Evolutionary conservation across 2,329 filamentous ascomycete genomes (phyloP).

Genomic region (Mycosphaerelloides madeirae): DNA sequence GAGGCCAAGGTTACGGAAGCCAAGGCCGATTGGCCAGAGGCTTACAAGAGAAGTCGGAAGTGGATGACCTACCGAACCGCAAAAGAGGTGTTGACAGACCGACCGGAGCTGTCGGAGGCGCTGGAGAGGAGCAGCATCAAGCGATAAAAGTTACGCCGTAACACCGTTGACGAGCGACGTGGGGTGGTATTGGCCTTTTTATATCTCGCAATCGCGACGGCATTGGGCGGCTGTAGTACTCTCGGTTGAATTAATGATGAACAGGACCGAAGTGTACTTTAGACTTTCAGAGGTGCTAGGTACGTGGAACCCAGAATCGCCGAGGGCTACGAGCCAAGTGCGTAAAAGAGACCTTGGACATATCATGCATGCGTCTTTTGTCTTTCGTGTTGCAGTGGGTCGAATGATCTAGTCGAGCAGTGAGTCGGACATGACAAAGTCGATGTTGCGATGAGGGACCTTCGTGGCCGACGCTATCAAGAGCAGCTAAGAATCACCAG

Average conservation of each 20-base stretch:
- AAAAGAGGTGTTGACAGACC: conserved; percentile 66
- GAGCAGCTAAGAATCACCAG: too few species aligned
- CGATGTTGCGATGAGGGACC: too few species aligned
- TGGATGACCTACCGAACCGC: conserved; percentile 88
- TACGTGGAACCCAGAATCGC: too few species aligned
- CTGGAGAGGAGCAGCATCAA: conserved; percentile 62
- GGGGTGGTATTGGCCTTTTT: not conserved
- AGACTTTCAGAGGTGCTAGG: not conserved
- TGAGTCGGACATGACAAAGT: too few species aligned
- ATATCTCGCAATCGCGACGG: too few species aligned
- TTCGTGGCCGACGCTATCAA: too few species aligned
- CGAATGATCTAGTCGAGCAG: too few species aligned
- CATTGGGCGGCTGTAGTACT: conserved; percentile 2
- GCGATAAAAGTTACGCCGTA: conserved; percentile 12
- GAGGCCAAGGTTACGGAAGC: conserved; percentile 85
- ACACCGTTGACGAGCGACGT: not conserved
- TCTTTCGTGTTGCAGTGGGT: too few species aligned
- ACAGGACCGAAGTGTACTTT: not conserved
- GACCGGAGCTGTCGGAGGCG: conserved; percentile 85
- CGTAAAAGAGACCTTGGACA: too few species aligned
- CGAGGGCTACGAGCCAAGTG: too few species aligned
- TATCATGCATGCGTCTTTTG: too few species aligned
- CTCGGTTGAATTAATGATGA: not conserved
- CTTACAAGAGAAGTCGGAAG: conserved; percentile 79
- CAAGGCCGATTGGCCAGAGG: conserved; percentile 87